Conservation (phyloP, 805 yeast species). For the Pichia scutulata region DNA sequence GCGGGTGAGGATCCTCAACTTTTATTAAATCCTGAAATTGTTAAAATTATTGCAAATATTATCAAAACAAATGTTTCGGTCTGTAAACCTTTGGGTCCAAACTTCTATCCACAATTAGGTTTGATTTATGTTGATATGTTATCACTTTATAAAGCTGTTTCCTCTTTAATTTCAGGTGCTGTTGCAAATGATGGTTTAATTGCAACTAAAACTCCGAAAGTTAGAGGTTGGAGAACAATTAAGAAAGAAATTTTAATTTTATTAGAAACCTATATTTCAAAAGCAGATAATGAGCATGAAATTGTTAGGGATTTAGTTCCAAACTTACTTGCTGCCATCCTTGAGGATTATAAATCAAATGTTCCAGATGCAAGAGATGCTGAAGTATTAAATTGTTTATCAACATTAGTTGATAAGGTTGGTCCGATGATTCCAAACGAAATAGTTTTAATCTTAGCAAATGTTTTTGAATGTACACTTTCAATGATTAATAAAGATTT, state of each 20-base stretch:
- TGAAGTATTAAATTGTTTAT: constrained; percentile 91
- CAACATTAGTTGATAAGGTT: constrained; percentile 80
- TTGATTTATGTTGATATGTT: constrained; percentile 84
- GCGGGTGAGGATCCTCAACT: constrained; percentile 79
- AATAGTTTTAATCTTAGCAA: constrained; percentile 77
- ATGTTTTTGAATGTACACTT: constrained; percentile 89
- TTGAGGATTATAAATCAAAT: constrained; percentile 80
- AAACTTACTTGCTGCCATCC: constrained; percentile 74
- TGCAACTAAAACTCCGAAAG: constrained; percentile 92
- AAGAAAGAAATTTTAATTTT: constrained; percentile 88
- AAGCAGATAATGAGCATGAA: constrained; percentile 80
- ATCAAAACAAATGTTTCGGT: constrained; percentile 94
- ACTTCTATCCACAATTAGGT: constrained; percentile 82
- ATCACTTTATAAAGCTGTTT: constrained; percentile 80
- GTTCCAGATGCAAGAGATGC: constrained; percentile 98
- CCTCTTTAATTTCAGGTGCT: constrained; percentile 72
- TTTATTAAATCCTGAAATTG: constrained; percentile 69
- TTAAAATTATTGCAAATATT: constrained; percentile 86
- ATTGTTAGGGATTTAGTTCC: constrained; percentile 76
- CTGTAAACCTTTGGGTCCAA: constrained; percentile 90
- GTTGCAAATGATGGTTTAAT: constrained; percentile 76
- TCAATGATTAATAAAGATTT: constrained; percentile 94
- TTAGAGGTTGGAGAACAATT: constrained; percentile 90
- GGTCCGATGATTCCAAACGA: constrained; percentile 87
- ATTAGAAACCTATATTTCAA: constrained; percentile 80